These are phyloP conservation scores for Tetracladium setigerum DNA, from an alignment of 495 filamentous ascomycete species.

Conservation along the genomic window DNA sequence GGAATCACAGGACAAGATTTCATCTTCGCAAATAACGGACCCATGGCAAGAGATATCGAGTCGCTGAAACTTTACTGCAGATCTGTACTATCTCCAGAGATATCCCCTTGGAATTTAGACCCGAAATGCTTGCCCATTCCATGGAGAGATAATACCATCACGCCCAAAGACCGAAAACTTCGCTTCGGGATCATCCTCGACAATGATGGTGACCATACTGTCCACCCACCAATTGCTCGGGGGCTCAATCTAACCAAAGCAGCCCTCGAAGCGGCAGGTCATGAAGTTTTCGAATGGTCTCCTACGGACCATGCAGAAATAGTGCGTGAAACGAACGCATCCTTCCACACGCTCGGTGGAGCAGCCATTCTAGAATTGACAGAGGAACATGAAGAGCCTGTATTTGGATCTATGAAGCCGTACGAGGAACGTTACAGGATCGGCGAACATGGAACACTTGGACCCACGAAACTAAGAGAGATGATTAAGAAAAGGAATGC, in stretches of 20 bases:
- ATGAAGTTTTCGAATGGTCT: conserved; percentile 31
- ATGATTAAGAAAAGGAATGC: conserved; percentile 37
- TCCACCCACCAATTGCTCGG: conserved; percentile 46
- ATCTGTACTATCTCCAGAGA: conserved; percentile 23
- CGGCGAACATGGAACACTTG: conserved; percentile 16
- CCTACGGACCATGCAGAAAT: conserved; percentile 31
- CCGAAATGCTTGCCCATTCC: conserved; percentile 35
- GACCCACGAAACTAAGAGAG: conserved; percentile 17
- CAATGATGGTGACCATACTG: conserved; percentile 46
- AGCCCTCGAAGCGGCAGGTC: conserved; percentile 34
- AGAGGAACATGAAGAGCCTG: conserved; percentile 40
- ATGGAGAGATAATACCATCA: conserved; percentile 29
- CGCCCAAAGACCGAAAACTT: conserved; percentile 26
- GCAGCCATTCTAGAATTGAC: conserved; percentile 47
- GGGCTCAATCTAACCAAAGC: conserved; percentile 34
- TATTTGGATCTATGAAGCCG: conserved; percentile 26
- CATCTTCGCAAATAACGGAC: conserved; percentile 36
- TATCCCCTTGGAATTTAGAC: conserved; percentile 34
- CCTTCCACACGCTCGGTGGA: conserved; percentile 47
- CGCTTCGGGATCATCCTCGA: conserved; percentile 42
- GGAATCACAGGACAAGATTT: conserved; percentile 22
- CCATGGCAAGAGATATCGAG: conserved; percentile 35
- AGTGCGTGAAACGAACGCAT: conserved; percentile 40
- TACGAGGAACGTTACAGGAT: conserved; percentile 16
- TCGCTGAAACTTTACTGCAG: conserved; percentile 36